A percentile compares a stretch with the other conserved stretches of the same genome.
Evolutionary conservation across 108 stramenopile species (phyloP).

Genomic region (Seminavis robusta): DNA sequence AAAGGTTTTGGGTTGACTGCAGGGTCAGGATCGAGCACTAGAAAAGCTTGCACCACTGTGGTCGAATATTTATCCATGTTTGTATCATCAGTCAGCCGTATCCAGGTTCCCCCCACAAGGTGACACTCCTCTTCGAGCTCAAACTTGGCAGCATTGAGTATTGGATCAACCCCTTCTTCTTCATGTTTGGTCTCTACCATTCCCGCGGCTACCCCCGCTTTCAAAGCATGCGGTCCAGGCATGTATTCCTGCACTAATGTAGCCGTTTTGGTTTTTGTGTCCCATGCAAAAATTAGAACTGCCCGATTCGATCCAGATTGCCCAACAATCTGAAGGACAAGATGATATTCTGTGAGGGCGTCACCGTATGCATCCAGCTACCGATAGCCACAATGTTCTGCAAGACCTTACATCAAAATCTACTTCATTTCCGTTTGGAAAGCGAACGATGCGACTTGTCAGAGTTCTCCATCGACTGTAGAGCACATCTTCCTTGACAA

Average conservation of each 20-base stretch:
- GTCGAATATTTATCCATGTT: slow-evolving; percentile 80
- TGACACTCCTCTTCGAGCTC: slow-evolving; percentile 88
- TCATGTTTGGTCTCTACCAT: slow-evolving; percentile 71
- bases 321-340: slow-evolving; percentile 1
- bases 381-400: slow-evolving; percentile 17
- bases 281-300: slow-evolving; percentile 80
- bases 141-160: slow-evolving; percentile 44
- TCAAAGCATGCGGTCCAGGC: slow-evolving; percentile 57
- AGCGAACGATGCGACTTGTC: slow-evolving; percentile 44
- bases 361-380: background rate
- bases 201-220: slow-evolving; percentile 74
- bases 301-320: slow-evolving; percentile 28
- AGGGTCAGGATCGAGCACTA: slow-evolving; percentile 68
- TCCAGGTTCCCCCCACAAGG: slow-evolving; percentile 70
- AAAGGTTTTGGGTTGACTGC: slow-evolving; percentile 53
- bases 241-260: slow-evolving; percentile 79
- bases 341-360: too few relatives aligned
- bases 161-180: slow-evolving; percentile 12
- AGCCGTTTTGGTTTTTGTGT: slow-evolving; percentile 62
- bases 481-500: slow-evolving; percentile 45
- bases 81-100: slow-evolving; percentile 37
- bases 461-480: slow-evolving; percentile 71
- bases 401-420: slow-evolving; percentile 65
- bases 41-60: slow-evolving; percentile 59
- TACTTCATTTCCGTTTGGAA: slow-evolving; percentile 40